Evolutionary conservation across 331 rosid genomes (phyloP).

Genomic region (Phaseolus coccineus): DNA sequence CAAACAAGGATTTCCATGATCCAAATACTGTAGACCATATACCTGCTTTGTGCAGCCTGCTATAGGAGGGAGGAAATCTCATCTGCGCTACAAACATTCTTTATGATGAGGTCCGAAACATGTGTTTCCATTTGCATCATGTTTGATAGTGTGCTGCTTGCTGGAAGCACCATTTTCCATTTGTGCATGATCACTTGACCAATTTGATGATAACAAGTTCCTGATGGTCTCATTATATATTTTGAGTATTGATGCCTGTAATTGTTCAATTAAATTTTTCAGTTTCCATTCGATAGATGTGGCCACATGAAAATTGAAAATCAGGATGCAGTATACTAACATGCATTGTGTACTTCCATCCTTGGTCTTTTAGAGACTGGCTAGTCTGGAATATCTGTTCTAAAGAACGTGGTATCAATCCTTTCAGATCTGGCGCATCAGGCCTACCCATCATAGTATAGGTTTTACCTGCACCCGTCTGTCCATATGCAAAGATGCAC

Average conservation of each 20-base stretch:
- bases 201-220: constrained; percentile 69
- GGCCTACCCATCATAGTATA: constrained; percentile 98
- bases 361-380: constrained; percentile 77
- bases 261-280: constrained; percentile 23
- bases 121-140: constrained; percentile 85
- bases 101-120: constrained; percentile 82
- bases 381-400: constrained; percentile 89
- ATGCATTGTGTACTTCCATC: constrained; percentile 96
- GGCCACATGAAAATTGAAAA: constrained; percentile 28
- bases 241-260: constrained; percentile 81
- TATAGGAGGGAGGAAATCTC: constrained; percentile 65
- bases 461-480: constrained; percentile 95
- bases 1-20: constrained; percentile 25
- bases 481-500: constrained; percentile 98
- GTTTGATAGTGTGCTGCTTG: constrained; percentile 84
- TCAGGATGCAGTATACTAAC: constrained; percentile 46
- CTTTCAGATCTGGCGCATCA: constrained; percentile 77
- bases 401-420: constrained; percentile 91
- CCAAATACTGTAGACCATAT: constrained; percentile 31
- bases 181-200: constrained; percentile 60
- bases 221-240: constrained; percentile 89
- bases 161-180: constrained; percentile 63
- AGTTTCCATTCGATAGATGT: constrained; percentile 7
- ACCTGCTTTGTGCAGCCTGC: constrained; percentile 93
- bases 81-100: constrained; percentile 70